Percentiles rank a stretch among this genome's conserved stretches.
Evolutionary conservation across 768 basidiomycete species (phyloP).

Genomic region (Tephrocybe sp.): DNA sequence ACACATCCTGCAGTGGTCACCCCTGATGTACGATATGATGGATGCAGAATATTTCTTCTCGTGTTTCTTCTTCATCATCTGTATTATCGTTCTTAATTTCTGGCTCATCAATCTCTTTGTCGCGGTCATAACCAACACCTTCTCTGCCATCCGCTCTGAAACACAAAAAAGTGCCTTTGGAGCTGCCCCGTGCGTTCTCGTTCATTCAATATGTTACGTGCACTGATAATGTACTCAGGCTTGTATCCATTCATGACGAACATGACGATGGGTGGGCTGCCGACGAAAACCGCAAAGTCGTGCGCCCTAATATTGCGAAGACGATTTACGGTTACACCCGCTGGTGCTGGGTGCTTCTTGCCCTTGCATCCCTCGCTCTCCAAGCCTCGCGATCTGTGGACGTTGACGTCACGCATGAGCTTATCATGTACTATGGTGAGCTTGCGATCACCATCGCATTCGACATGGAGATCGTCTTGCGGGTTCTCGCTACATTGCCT

Average conservation of each 20-base stretch:
- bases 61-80: slow-evolving; percentile 82
- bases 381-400: slow-evolving; percentile 69
- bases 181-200: slow-evolving; percentile 62
- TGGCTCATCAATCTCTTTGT: slow-evolving; percentile 94
- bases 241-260: slow-evolving; percentile 46
- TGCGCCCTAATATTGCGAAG: slow-evolving; percentile 49
- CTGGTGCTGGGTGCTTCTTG: slow-evolving; percentile 77
- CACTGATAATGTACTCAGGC: slow-evolving; percentile 20
- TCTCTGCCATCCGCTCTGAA: slow-evolving; percentile 81
- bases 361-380: slow-evolving; percentile 66
- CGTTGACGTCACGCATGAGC: slow-evolving; percentile 43
- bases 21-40: slow-evolving; percentile 86
- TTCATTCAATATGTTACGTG: neutral
- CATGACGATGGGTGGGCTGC: slow-evolving; percentile 64
- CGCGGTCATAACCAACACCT: slow-evolving; percentile 94
- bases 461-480: slow-evolving; percentile 83
- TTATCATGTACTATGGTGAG: slow-evolving; percentile 64
- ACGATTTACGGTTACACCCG: slow-evolving; percentile 56
- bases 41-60: slow-evolving; percentile 91
- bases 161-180: slow-evolving; percentile 94
- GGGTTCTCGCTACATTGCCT: slow-evolving; percentile 70
- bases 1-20: slow-evolving; percentile 55
- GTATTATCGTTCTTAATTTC: slow-evolving; percentile 87
- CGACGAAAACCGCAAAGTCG: slow-evolving; percentile 42
- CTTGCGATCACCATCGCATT: slow-evolving; percentile 79